Percentiles rank a stretch among this genome's conserved stretches.
phyloP scores from a whole-genome alignment of 345 rosid genomes.

The Moricandia arvensis region DNA sequence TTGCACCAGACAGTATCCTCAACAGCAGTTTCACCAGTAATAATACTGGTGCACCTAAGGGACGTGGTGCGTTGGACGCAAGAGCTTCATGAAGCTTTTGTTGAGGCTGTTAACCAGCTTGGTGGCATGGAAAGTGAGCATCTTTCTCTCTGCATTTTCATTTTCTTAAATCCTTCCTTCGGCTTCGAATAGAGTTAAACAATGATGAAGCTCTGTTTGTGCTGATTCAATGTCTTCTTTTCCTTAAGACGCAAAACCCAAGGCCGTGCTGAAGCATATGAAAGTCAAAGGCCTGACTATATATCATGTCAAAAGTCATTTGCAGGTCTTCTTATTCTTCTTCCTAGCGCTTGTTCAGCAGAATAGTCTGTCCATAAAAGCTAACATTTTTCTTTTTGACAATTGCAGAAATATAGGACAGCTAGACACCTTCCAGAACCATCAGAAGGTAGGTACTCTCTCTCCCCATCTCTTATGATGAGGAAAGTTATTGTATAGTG shows the following conservation, averaged over 20 bases:
- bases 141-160: conserved; percentile 1
- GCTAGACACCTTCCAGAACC: conserved; percentile 73
- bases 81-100: conserved; percentile 87
- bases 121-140: conserved; percentile 81
- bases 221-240: conserved; percentile 29
- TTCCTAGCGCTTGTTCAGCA: not conserved
- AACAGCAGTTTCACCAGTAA: conserved; percentile 23
- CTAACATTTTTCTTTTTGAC: not conserved
- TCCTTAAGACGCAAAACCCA: conserved; percentile 78
- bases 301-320: conserved; percentile 91
- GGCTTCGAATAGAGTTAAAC: not conserved
- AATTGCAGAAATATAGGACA: conserved; percentile 87
- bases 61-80: conserved; percentile 97
- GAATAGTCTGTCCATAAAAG: not conserved
- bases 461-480: not conserved
- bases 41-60: conserved; percentile 60
- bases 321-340: conserved; percentile 55
- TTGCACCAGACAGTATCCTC: no score
- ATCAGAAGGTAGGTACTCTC: conserved; percentile 57
- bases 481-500: not conserved
- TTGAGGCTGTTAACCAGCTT: conserved; percentile 80
- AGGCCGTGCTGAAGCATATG: conserved; percentile 86
- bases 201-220: no score
- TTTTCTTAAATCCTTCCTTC: not conserved
- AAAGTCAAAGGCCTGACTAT: conserved; percentile 83